Evolutionary conservation across 345 rosid genomes (phyloP).

Genomic region (Brassica incana): DNA sequence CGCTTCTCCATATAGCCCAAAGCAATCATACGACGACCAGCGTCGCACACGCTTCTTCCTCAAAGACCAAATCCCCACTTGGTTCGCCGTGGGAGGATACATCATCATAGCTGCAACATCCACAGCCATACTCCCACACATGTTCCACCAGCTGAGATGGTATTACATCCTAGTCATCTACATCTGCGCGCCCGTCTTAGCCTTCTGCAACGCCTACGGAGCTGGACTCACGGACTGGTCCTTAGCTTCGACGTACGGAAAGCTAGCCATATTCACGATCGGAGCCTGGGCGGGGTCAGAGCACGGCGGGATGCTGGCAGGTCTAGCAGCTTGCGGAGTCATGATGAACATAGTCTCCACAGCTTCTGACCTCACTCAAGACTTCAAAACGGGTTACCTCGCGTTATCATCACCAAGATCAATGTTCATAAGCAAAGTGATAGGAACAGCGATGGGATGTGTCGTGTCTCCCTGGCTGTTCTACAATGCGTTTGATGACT

Average conservation of each 20-base stretch:
- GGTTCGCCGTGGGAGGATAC: slow-evolving; percentile 65
- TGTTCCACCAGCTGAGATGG: slow-evolving; percentile 70
- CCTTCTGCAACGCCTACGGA: slow-evolving; percentile 87
- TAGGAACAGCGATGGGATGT: slow-evolving; percentile 92
- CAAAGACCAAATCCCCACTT: slow-evolving; percentile 73
- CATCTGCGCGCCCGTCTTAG: slow-evolving; percentile 63
- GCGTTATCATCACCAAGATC: slow-evolving; percentile 81
- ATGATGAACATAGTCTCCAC: slow-evolving; percentile 91
- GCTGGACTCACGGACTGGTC: slow-evolving; percentile 91
- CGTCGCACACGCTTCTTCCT: slow-evolving; percentile 62
- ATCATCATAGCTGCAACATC: slow-evolving; percentile 53
- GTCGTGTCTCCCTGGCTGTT: slow-evolving; percentile 80
- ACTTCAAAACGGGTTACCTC: slow-evolving; percentile 84
- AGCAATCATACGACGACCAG: slow-evolving; percentile 59
- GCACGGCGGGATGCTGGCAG: slow-evolving; percentile 75
- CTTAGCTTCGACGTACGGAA: slow-evolving; percentile 80
- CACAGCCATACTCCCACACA: slow-evolving; percentile 53
- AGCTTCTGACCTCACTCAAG: slow-evolving; percentile 81
- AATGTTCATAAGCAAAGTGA: slow-evolving; percentile 73
- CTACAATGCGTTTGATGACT: slow-evolving; percentile 64
- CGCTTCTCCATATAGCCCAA: slow-evolving; percentile 38
- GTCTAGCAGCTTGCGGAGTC: slow-evolving; percentile 82
- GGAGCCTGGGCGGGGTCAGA: slow-evolving; percentile 74
- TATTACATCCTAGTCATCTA: slow-evolving; percentile 67
- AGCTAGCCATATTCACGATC: slow-evolving; percentile 66